Evolutionary conservation across 306 rosid species (phyloP).

Genomic region (Potentilla sterilis): DNA sequence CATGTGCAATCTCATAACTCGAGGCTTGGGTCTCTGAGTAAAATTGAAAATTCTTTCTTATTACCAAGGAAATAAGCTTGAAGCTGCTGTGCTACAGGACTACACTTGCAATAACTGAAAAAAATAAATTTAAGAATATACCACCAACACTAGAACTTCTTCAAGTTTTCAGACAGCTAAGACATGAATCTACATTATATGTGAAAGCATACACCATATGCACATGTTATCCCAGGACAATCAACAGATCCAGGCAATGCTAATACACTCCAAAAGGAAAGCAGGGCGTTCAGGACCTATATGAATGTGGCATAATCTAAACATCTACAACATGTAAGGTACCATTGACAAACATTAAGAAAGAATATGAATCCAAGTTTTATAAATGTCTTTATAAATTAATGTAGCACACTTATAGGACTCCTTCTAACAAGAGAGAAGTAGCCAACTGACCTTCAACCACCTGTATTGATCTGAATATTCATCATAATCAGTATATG

Average conservation of each 20-base stretch:
- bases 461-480: conserved; percentile 81
- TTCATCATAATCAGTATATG: conserved; percentile 69
- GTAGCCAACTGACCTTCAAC: conserved; percentile 68
- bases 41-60: not conserved
- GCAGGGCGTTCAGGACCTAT: not conserved
- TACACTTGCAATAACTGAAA: not conserved
- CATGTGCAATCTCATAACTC: not conserved
- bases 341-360: no score
- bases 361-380: not conserved
- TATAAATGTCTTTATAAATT: not conserved
- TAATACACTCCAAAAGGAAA: not conserved
- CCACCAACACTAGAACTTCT: not conserved
- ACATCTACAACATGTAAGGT: not conserved
- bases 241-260: not conserved
- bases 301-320: not conserved
- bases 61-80: not conserved
- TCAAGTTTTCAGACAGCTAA: not conserved
- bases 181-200: not conserved
- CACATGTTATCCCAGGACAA: not conserved
- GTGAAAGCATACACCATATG: not conserved
- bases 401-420: not conserved
- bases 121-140: no score
- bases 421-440: conserved; percentile 15
- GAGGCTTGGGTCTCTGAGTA: not conserved
- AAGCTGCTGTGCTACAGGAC: not conserved